Percentiles rank a stretch among this genome's conserved stretches.
Evolutionary conservation across 768 basidiomycete species (phyloP).

Genomic region (Termitomyces sp.): DNA sequence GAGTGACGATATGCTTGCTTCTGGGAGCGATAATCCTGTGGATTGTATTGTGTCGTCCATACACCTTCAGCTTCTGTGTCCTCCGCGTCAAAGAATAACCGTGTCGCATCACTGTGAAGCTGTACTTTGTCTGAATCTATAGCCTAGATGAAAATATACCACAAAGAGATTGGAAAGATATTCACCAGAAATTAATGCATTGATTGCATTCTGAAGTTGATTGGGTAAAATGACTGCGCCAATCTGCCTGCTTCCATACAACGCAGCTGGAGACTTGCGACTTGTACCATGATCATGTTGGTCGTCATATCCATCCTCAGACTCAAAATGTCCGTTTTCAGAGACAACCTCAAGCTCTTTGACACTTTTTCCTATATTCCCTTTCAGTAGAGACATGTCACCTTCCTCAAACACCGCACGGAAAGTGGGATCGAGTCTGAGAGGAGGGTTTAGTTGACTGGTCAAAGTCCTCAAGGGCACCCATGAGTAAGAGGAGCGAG

Average conservation of each 20-base stretch:
- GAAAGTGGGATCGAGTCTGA: constrained; percentile 64
- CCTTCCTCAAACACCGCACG: constrained; percentile 58
- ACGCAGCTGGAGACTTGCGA: constrained; percentile 76
- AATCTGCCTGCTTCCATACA: constrained; percentile 69
- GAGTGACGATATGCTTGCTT: constrained; percentile 54
- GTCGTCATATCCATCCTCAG: constrained; percentile 26
- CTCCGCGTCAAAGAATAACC: constrained; percentile 49
- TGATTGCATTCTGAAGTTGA: constrained; percentile 66
- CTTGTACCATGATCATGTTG: constrained; percentile 21
- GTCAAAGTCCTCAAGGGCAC: constrained; percentile 3
- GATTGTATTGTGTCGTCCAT: constrained; percentile 56
- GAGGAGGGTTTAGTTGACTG: constrained; percentile 48
- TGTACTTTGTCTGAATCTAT: constrained; percentile 59
- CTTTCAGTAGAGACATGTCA: constrained; percentile 56
- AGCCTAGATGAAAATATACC: constrained; percentile 10
- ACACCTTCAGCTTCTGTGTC: constrained; percentile 22
- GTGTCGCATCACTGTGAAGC: constrained; percentile 66
- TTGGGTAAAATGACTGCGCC: constrained; percentile 69
- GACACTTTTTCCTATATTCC: constrained; percentile 22
- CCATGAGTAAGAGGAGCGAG: background rate
- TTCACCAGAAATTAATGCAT: constrained; percentile 61
- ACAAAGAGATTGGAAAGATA: background rate
- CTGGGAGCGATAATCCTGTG: constrained; percentile 49
- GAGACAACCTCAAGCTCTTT: constrained; percentile 55
- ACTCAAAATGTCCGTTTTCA: constrained; percentile 27